These are phyloP conservation scores for Dryas alaskensis DNA, from an alignment of 306 rosid species.

Conservation along the genomic window DNA sequence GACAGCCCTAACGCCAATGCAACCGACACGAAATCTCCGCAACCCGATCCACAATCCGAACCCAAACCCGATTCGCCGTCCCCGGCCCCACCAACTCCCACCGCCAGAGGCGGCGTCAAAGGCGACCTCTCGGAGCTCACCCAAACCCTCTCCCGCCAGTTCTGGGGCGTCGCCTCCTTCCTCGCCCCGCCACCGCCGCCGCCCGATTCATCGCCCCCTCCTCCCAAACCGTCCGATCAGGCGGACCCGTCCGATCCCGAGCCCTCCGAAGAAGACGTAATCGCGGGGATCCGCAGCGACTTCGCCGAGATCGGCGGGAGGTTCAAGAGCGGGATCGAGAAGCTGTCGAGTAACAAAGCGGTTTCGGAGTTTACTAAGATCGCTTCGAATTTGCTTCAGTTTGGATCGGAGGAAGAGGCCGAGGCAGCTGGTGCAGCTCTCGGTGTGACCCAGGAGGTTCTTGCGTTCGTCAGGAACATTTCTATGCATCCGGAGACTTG, in stretches of 20 bases:
- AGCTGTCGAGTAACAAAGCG: conserved; percentile 55
- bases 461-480: conserved; percentile 59
- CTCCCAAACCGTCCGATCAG: conserved; percentile 22
- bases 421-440: conserved; percentile 50
- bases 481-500: conserved; percentile 88
- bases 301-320: conserved; percentile 80
- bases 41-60: background rate
- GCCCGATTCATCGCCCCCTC: conserved; percentile 38
- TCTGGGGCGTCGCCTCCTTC: conserved; percentile 91
- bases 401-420: conserved; percentile 63
- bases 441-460: conserved; percentile 71
- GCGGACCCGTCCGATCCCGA: conserved; percentile 11
- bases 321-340: conserved; percentile 78
- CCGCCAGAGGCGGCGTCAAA: conserved; percentile 64
- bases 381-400: conserved; percentile 80
- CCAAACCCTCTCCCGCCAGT: conserved; percentile 63
- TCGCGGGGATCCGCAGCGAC: conserved; percentile 87
- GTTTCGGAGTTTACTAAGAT: conserved; percentile 86
- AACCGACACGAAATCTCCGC: conserved; percentile 24
- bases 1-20: conserved; percentile 16
- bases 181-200: conserved; percentile 87
- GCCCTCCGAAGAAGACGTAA: conserved; percentile 57
- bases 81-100: conserved; percentile 40
- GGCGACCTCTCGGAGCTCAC: conserved; percentile 77
- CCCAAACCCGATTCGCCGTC: conserved; percentile 34